A percentile compares a stretch with the other conserved stretches of the same genome.
Evolutionary conservation across 2,329 filamentous ascomycete species (phyloP).

Genomic region (Periconia digitata): DNA sequence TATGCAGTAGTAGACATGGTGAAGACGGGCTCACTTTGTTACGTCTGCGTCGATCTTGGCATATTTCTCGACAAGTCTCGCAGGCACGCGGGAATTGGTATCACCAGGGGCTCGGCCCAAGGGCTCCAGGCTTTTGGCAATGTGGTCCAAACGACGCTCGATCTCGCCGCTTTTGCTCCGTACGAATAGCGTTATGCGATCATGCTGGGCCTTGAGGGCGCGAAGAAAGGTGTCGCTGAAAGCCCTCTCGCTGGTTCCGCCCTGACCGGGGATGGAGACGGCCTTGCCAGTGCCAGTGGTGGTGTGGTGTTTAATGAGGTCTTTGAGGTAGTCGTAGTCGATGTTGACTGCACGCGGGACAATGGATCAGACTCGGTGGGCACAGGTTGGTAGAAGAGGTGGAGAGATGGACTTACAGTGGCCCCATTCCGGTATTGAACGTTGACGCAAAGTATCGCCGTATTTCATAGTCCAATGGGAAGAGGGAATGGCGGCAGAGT

Average conservation of each 20-base stretch:
- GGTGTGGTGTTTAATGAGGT: slow-evolving; percentile 80
- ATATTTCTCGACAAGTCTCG: slow-evolving; percentile 52
- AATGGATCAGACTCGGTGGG: slow-evolving; percentile 7
- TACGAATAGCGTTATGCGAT: slow-evolving; percentile 77
- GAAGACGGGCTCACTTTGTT: slow-evolving; percentile 39
- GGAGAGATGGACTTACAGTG: slow-evolving; percentile 70
- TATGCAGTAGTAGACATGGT: no score
- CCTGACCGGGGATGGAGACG: slow-evolving; percentile 73
- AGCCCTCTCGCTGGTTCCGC: slow-evolving; percentile 55
- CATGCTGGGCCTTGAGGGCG: slow-evolving; percentile 73
- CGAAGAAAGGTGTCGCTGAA: slow-evolving; percentile 73
- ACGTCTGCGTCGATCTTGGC: slow-evolving; percentile 54
- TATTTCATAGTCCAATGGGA: slow-evolving; percentile 65
- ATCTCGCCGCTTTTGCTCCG: slow-evolving; percentile 80
- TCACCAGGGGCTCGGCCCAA: slow-evolving; percentile 21
- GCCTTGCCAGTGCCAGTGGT: slow-evolving; percentile 69
- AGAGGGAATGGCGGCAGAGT: slow-evolving; percentile 5
- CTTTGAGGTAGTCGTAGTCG: slow-evolving; percentile 85
- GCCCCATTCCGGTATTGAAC: slow-evolving; percentile 81
- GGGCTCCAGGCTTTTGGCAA: slow-evolving; percentile 43
- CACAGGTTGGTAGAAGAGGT: slow-evolving; percentile 3
- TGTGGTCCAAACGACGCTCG: slow-evolving; percentile 60
- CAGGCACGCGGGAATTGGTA: slow-evolving; percentile 37
- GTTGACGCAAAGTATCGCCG: slow-evolving; percentile 70
- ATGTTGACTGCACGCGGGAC: slow-evolving; percentile 66